phyloP scores from a whole-genome alignment of 805 yeast species.

The Kuraishia hungarica region DNA sequence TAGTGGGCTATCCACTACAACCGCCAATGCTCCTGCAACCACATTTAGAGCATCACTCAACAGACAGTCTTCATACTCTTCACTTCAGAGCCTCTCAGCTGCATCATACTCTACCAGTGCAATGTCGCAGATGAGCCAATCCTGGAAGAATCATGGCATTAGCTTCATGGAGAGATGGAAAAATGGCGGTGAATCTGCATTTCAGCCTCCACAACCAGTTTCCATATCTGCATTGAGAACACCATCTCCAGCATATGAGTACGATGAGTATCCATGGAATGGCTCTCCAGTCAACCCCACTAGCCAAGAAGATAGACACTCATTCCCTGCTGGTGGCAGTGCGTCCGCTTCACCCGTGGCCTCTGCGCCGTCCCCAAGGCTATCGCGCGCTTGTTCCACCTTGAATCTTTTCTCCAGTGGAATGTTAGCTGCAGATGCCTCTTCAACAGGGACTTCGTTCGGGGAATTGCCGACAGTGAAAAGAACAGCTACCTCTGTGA shows the following conservation, averaged over 20 bases:
- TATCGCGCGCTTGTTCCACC: slow-evolving; percentile 5
- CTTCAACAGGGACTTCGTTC: not conserved
- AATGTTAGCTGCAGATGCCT: slow-evolving; percentile 2
- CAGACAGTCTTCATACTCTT: slow-evolving; percentile 23
- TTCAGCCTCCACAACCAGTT: slow-evolving; percentile 1
- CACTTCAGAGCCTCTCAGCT: slow-evolving; percentile 24
- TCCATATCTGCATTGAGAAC: slow-evolving; percentile 9
- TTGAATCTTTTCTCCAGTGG: slow-evolving; percentile 1
- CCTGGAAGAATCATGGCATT: slow-evolving; percentile 31
- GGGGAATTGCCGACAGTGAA: slow-evolving; percentile 5
- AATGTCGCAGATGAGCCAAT: slow-evolving; percentile 31
- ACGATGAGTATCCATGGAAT: slow-evolving; percentile 21
- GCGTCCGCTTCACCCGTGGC: slow-evolving; percentile 6
- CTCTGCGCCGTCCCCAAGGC: not conserved
- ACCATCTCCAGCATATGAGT: slow-evolving; percentile 18
- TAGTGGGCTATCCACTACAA: slow-evolving; percentile 6
- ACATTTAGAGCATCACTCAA: slow-evolving; percentile 12
- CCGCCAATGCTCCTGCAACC: slow-evolving; percentile 4
- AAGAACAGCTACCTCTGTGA: slow-evolving; percentile 8
- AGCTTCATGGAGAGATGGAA: slow-evolving; percentile 38
- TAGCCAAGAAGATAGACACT: not conserved
- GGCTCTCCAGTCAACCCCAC: not conserved
- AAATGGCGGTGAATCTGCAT: slow-evolving; percentile 16
- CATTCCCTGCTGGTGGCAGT: not conserved
- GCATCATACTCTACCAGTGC: slow-evolving; percentile 31